Evolutionary conservation across 2,329 filamentous ascomycete genomes (phyloP), one percentile per base, ranked within the genome.

Genomic region (Pseudocercospora cruenta): DNA sequence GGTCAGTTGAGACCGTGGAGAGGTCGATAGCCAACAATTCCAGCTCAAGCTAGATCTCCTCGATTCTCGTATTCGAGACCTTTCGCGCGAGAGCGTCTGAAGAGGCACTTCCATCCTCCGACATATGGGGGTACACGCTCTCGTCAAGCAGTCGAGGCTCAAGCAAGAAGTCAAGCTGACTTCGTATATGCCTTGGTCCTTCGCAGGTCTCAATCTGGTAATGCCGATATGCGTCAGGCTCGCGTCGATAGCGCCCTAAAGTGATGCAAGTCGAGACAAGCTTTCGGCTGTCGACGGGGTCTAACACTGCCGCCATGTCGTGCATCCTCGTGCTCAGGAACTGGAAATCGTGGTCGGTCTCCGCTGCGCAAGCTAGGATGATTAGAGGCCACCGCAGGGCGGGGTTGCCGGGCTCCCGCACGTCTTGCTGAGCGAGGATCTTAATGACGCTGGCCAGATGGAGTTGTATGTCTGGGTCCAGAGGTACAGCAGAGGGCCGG

Each of bases 351-450:
- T 60, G 33, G 4, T 67, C 54, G 5, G 26, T 62, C 3, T 58
- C 47, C 6, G 62, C 31, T 26, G 69, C 69, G 36, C 69, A 70
- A 3, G 63, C 67, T 2, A 70, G 49, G 8, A 69, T 63, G 7
- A 65, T 69, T 10, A 70, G 43, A 8, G 67, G 69, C 69, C 69
- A 70, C 7, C 64, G 55, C 9, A 70, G 36, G 6, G 69, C 67
- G 8, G 69, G 69, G 47, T 67, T 67, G 4, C 62, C 65, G 4
- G 63, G 51, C 12, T 66, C 69, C 5, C 43, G 45, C 5, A 69
- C 24, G 16, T 67, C 54, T 36, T 69, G 62, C 10, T 61, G 14
- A 14, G 58, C 49, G 22, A 69, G 36, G 2, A 65, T 62, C 0
- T 36, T 43, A 2, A 69, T 54, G 1, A 64, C 67, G 22, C 33